These are phyloP conservation scores for Trichoderma erinaceum DNA, from an alignment of 495 filamentous ascomycete species.

Conservation along the genomic window DNA sequence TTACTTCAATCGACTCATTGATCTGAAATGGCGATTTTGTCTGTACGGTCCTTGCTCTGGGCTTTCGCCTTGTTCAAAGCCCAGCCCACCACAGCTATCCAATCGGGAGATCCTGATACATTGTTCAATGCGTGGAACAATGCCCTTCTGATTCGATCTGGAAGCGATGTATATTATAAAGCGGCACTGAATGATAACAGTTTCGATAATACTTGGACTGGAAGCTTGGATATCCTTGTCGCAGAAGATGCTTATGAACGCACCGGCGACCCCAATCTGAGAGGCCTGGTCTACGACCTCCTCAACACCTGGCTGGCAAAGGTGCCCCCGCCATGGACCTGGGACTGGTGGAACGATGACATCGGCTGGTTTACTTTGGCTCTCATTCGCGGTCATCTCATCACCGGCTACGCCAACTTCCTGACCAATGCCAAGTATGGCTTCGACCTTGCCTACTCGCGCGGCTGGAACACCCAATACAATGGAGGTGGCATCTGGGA, in stretches of 20 bases:
- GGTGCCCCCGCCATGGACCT: background rate
- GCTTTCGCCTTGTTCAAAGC: too few species aligned
- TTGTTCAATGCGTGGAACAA: background rate
- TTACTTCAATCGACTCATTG: too few species aligned
- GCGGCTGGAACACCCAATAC: background rate
- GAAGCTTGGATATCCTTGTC: background rate
- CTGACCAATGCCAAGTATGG: background rate
- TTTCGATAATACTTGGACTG: background rate
- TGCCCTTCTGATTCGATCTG: background rate
- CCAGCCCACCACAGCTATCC: too few species aligned
- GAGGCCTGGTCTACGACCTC: background rate
- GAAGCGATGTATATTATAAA: background rate
- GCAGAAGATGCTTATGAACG: background rate
- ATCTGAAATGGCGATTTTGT: too few species aligned
- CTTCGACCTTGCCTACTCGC: background rate
- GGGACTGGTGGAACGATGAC: background rate
- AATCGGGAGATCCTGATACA: too few species aligned
- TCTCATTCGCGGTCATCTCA: background rate
- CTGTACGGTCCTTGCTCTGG: too few species aligned
- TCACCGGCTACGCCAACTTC: background rate
- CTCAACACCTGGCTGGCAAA: background rate
- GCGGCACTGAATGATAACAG: background rate
- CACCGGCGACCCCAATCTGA: background rate
- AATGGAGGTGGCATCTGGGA: background rate
- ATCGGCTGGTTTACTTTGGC: background rate